Evolutionary conservation across 2,329 filamentous ascomycete species (phyloP).

Genomic region (Verticillium alfalfae): DNA sequence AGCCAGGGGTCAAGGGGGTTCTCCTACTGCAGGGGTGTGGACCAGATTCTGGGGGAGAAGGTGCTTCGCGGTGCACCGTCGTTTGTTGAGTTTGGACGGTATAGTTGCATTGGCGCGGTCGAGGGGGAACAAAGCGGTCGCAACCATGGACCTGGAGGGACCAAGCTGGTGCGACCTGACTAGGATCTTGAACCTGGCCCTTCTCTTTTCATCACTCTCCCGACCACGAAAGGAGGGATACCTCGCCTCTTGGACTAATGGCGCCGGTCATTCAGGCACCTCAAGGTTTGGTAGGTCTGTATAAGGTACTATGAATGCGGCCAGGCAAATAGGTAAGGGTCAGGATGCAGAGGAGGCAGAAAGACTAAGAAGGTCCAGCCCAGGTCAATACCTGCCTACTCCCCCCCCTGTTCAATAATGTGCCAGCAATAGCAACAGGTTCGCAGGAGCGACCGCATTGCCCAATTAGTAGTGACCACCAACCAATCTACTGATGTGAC

Average conservation of each 20-base stretch:
- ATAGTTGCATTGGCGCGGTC: slow-evolving; percentile 3
- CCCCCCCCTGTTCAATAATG: neutral
- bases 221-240: too few species aligned
- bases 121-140: slow-evolving; percentile 2
- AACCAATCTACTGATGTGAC: neutral
- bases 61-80: neutral
- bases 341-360: neutral
- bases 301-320: too few species aligned
- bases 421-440: neutral
- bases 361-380: neutral
- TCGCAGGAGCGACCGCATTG: neutral
- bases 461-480: neutral
- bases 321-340: neutral
- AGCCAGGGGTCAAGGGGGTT: neutral
- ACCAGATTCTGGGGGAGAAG: neutral
- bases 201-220: too few species aligned
- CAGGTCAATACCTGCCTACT: neutral
- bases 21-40: neutral
- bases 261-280: too few species aligned
- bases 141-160: neutral
- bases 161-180: neutral
- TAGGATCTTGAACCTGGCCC: neutral
- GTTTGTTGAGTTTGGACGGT: neutral
- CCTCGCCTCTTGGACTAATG: too few species aligned
- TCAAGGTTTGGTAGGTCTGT: too few species aligned